A percentile compares a stretch with the other conserved stretches of the same genome.
These are phyloP conservation scores for Thraustotheca clavata DNA, from an alignment of 352 stramenopile species.

Conservation along the genomic window DNA sequence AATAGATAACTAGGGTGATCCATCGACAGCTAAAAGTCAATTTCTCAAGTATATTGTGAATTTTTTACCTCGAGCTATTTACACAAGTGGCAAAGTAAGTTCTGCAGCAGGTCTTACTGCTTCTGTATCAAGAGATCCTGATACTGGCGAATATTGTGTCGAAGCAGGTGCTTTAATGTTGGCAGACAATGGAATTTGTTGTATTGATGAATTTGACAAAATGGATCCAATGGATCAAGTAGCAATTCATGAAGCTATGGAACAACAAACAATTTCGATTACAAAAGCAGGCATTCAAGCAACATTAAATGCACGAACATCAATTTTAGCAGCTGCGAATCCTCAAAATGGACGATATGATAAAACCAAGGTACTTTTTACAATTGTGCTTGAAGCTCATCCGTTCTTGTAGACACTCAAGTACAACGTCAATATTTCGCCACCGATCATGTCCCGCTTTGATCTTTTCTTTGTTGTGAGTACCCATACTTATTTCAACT, in stretches of 20 bases:
- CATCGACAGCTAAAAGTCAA: constrained; percentile 98
- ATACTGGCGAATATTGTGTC: constrained; percentile 88
- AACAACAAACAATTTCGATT: constrained; percentile 99
- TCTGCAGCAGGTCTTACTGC: constrained; percentile 97
- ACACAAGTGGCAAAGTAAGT: constrained; percentile 98
- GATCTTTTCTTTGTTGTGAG: constrained; percentile 98
- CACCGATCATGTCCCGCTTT: constrained; percentile 98
- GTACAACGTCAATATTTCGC: constrained; percentile 87
- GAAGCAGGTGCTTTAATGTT: constrained; percentile 96
- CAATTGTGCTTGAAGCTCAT: constrained; percentile 25
- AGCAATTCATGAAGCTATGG: constrained; percentile 99
- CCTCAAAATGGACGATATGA: constrained; percentile 94
- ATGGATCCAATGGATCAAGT: constrained; percentile 98
- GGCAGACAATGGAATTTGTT: constrained; percentile 98
- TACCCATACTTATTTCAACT: neutral
- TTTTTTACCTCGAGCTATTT: constrained; percentile 93
- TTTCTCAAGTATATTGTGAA: constrained; percentile 97
- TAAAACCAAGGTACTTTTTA: constrained; percentile 52
- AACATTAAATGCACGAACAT: constrained; percentile 97
- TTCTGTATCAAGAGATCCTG: constrained; percentile 91
- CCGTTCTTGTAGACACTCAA: constrained; percentile 48
- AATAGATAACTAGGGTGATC: constrained; percentile 59
- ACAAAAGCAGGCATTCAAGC: constrained; percentile 99
- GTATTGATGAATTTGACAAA: constrained; percentile 99
- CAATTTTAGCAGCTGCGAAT: constrained; percentile 99